These are phyloP conservation scores for Iberis amara DNA, from an alignment of 441 rosid species.

Conservation along the genomic window DNA sequence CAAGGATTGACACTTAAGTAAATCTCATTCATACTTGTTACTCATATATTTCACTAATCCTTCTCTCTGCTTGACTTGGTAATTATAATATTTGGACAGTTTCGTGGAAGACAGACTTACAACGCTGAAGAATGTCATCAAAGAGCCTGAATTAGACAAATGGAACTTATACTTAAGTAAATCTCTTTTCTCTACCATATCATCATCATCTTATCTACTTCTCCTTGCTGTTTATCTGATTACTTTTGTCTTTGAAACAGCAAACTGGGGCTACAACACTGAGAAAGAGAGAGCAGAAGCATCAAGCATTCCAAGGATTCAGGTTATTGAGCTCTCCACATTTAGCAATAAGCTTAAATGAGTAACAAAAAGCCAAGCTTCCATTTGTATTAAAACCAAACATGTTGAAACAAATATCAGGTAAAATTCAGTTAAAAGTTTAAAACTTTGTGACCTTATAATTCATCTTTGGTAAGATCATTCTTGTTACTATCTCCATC, in stretches of 20 bases:
- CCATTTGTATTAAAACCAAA: constrained; percentile 5
- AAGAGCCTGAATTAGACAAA: constrained; percentile 72
- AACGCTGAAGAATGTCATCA: constrained; percentile 81
- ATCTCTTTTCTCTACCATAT: background rate
- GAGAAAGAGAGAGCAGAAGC: constrained; percentile 78
- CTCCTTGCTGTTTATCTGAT: constrained; percentile 15
- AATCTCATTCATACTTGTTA: constrained; percentile 18
- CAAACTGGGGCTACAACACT: constrained; percentile 93
- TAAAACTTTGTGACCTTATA: constrained; percentile 33
- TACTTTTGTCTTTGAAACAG: constrained; percentile 34
- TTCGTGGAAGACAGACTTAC: constrained; percentile 93
- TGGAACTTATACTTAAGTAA: constrained; percentile 87
- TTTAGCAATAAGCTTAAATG: constrained; percentile 80
- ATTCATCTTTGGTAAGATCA: constrained; percentile 43
- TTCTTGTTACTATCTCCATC: constrained; percentile 20
- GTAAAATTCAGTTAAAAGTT: constrained; percentile 11
- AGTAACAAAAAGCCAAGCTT: constrained; percentile 16
- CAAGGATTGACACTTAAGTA: constrained; percentile 72
- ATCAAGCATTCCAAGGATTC: constrained; percentile 59
- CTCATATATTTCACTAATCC: background rate
- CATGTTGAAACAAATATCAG: constrained; percentile 1
- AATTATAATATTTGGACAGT: constrained; percentile 34
- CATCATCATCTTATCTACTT: background rate
- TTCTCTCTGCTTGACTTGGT: background rate
- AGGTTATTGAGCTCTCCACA: constrained; percentile 66